Conservation (phyloP, 1,284 basidiomycete species). For the Tilletia indica region DNA sequence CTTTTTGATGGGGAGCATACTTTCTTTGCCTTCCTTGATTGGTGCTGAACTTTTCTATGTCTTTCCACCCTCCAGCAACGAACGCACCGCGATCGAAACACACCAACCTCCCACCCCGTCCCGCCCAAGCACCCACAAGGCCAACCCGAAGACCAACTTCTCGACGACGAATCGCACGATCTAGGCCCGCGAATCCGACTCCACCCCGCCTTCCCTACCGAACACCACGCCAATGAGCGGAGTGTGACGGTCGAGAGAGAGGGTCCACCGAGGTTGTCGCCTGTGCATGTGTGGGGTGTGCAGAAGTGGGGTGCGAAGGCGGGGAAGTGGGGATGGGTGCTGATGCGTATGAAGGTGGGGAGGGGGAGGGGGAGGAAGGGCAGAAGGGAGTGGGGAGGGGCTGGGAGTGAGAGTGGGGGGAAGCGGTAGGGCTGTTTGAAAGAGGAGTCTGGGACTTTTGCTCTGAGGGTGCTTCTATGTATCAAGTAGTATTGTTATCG, state of each 20-base stretch:
- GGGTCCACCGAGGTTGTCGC: slow-evolving; percentile 37
- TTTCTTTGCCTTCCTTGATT: too few relatives aligned
- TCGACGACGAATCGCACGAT: slow-evolving; percentile 18
- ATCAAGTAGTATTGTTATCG: too few relatives aligned
- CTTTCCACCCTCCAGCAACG: neutral
- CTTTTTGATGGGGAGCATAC: too few relatives aligned
- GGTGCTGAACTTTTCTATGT: neutral
- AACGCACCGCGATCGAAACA: neutral
- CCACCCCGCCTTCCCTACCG: neutral
- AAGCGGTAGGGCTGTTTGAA: neutral
- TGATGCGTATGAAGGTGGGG: slow-evolving; percentile 58
- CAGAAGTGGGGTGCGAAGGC: slow-evolving; percentile 62
- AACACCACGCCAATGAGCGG: neutral
- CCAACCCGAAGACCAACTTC: slow-evolving; percentile 15
- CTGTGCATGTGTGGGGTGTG: slow-evolving; percentile 44
- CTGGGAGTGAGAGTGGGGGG: neutral
- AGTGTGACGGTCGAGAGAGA: slow-evolving; percentile 17
- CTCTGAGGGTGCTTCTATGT: too few relatives aligned
- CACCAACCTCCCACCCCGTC: neutral
- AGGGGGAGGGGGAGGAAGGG: neutral
- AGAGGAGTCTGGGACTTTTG: neutral
- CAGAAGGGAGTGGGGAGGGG: too few relatives aligned
- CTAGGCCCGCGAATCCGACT: slow-evolving; percentile 7
- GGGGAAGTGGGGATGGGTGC: slow-evolving; percentile 59
- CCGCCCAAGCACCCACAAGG: neutral